phyloP scores from a whole-genome alignment of 2,329 filamentous ascomycete genomes.

The Calonectria naviculata region DNA sequence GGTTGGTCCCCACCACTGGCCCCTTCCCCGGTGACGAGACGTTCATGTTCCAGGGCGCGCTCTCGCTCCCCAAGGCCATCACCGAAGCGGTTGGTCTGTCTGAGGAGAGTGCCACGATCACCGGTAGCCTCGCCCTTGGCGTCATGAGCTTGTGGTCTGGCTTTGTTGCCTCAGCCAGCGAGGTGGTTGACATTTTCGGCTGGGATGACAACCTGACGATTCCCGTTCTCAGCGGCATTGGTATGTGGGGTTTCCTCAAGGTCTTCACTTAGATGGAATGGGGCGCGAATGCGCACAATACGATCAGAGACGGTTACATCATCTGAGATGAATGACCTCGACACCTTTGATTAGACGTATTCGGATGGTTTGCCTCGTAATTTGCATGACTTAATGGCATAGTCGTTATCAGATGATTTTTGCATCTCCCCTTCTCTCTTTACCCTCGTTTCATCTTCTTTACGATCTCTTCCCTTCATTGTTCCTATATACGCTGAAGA shows the following conservation, averaged over 20 bases:
- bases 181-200: conserved; percentile 90
- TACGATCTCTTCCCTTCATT: conserved; percentile 25
- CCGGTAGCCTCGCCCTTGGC: conserved; percentile 78
- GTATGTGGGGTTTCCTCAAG: conserved; percentile 92
- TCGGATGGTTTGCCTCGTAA: background rate
- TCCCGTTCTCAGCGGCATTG: conserved; percentile 87
- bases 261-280: conserved; percentile 73
- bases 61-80: conserved; percentile 74
- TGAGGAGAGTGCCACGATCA: conserved; percentile 68
- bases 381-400: conserved; percentile 16
- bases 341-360: background rate
- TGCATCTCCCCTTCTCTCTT: conserved; percentile 8
- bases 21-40: conserved; percentile 75
- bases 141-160: conserved; percentile 89
- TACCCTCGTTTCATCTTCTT: conserved; percentile 23
- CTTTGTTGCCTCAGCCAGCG: conserved; percentile 87
- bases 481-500: conserved; percentile 18
- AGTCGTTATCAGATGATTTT: conserved; percentile 29
- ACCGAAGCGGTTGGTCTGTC: conserved; percentile 72
- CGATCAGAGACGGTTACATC: background rate
- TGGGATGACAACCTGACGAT: conserved; percentile 99
- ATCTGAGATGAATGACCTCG: background rate
- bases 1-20: conserved; percentile 76
- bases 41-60: conserved; percentile 81
- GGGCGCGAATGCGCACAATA: conserved; percentile 4